Conservation (phyloP, 2,329 filamentous ascomycete genomes). For the Ceratocystis cacaofunesta region DNA sequence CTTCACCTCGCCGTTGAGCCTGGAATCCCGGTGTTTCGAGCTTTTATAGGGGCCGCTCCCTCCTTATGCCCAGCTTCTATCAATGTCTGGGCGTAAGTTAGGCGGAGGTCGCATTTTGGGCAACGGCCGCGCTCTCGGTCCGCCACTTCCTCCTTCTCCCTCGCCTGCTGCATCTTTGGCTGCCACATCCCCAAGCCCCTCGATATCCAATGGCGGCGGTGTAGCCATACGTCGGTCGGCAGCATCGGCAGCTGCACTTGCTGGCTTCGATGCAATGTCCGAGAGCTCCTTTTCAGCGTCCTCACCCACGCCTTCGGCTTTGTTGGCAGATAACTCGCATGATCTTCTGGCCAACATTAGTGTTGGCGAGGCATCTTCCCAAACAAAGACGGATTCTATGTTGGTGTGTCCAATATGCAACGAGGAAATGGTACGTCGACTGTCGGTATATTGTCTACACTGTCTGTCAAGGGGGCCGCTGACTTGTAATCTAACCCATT, state of each 20-base stretch:
- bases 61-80: constrained; percentile 14
- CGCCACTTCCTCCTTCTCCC: constrained; percentile 31
- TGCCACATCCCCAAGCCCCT: constrained; percentile 11
- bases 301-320: constrained; percentile 47
- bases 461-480: no score
- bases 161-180: constrained; percentile 27
- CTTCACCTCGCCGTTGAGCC: not conserved
- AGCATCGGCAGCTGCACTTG: not conserved
- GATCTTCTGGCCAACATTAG: constrained; percentile 74
- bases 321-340: constrained; percentile 55
- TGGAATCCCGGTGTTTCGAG: not conserved
- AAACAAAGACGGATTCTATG: constrained; percentile 41
- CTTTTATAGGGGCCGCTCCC: not conserved
- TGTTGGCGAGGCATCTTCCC: constrained; percentile 37
- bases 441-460: no score
- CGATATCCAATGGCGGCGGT: constrained; percentile 5
- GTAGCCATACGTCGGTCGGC: not conserved
- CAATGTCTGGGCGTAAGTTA: constrained; percentile 72
- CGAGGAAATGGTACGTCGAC: constrained; percentile 72
- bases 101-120: constrained; percentile 86
- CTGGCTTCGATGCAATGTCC: not conserved
- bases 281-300: constrained; percentile 38
- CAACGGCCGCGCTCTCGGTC: constrained; percentile 67
- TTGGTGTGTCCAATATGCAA: constrained; percentile 95
- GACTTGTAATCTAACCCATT: constrained; percentile 5